Base-by-base conservation (phyloP, 192 early-diverging fungal species). In the Entrophospora sp. region DNA sequence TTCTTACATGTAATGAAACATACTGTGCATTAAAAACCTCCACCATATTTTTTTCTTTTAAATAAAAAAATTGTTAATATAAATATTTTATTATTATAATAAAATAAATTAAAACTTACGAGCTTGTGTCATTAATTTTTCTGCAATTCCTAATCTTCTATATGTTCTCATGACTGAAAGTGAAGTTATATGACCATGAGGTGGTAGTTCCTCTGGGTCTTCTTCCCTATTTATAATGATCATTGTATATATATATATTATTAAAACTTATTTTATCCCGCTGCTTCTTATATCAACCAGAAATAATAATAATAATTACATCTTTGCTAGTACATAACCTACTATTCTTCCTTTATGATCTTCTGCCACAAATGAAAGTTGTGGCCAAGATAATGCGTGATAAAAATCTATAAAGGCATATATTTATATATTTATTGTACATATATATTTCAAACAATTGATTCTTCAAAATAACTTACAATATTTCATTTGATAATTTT, bases 401-500 rank as follows among this genome's bases (percentile, higher is more conserved):
- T 93, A 92, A 40, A 92, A 73, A 69, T 91, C 86, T 85, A 68
- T 57, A 37, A 10, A n/a, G n/a, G n/a, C n/a, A n/a, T n/a, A n/a
- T n/a, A n/a, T n/a, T n/a, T n/a, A n/a, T n/a, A n/a, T n/a, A n/a
- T n/a, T n/a, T n/a, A n/a, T n/a, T n/a, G n/a, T n/a, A n/a, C n/a
- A n/a, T n/a, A n/a, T n/a, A n/a, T n/a, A n/a, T n/a, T 35, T 25
- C n/a, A 64, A 53, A n/a, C 27, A 44, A 9, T 28, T 10, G 3
- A 30, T 34, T 32, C 22, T 34, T 10, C 10, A 18, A 20, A 20
- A 0, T 12, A 22, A 70, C 75, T 83, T 84, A 81, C 88, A 98
- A 80, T 99, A 99, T 77, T 99, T 99, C 90, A 99, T 95, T 71
- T 93, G 91, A 76, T 99, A 99, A 85, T 99, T 99, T 79, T 99